A percentile compares a stretch with the other conserved stretches of the same genome.
These are phyloP conservation scores for Pythium phragmitis DNA, from an alignment of 352 stramenopile genomes.

Conservation along the genomic window DNA sequence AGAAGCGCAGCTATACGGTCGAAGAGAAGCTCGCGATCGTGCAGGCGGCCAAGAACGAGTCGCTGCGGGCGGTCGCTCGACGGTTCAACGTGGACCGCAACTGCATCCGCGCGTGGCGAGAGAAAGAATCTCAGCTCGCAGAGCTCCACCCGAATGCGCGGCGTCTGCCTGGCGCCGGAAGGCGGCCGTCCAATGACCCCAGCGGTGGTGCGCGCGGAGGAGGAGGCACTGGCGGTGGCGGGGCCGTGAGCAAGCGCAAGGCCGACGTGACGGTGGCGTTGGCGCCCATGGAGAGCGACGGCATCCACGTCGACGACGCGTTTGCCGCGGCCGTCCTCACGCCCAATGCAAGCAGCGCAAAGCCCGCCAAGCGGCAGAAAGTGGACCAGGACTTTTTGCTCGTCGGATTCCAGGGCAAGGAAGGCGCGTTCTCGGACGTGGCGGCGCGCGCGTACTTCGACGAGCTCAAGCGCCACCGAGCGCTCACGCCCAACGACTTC, in stretches of 20 bases:
- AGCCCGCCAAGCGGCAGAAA: slow-evolving; percentile 22
- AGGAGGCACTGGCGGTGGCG: background rate
- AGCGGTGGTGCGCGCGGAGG: background rate
- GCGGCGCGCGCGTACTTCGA: slow-evolving; percentile 55
- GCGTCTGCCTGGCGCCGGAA: slow-evolving; percentile 53
- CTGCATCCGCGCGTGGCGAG: slow-evolving; percentile 64
- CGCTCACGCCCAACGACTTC: slow-evolving; percentile 46
- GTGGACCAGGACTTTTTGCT: slow-evolving; percentile 44
- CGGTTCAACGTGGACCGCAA: slow-evolving; percentile 75
- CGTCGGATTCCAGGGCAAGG: slow-evolving; percentile 69
- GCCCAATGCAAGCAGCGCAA: background rate
- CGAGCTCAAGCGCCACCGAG: slow-evolving; percentile 46
- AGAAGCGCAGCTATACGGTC: slow-evolving; percentile 79
- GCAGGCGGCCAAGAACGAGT: slow-evolving; percentile 49
- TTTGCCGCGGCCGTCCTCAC: background rate
- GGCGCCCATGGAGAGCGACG: slow-evolving; percentile 3
- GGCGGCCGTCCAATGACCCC: slow-evolving; percentile 30
- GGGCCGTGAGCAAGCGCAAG: slow-evolving; percentile 26
- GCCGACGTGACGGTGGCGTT: slow-evolving; percentile 1
- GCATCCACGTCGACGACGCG: slow-evolving; percentile 4
- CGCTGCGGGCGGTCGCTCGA: slow-evolving; percentile 50
- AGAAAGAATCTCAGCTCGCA: slow-evolving; percentile 59
- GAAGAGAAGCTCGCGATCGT: slow-evolving; percentile 72
- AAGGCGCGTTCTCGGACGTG: slow-evolving; percentile 72
- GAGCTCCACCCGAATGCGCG: slow-evolving; percentile 55